Evolutionary conservation across 2,329 filamentous ascomycete species (phyloP), one percentile per base, ranked within the genome.

Genomic region (Mycocentrospora acerina): DNA sequence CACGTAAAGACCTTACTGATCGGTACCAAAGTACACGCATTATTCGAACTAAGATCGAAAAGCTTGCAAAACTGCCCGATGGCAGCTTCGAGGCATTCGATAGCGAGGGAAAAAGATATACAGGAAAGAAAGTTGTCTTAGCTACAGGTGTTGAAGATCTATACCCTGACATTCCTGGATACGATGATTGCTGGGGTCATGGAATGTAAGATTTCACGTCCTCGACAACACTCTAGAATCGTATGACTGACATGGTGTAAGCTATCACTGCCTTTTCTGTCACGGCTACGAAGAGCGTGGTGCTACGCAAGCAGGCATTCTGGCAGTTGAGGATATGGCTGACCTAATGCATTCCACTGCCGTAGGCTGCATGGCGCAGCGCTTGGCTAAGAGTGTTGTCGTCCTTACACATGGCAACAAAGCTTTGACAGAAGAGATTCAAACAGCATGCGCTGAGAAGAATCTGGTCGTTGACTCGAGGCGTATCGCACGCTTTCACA

Each of bases 131-230:
- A 42, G 39, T 83, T 1, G 70, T 78, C 1, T 55, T 83, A 2
- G 78, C 75, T 0, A 76, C 60, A 1, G 80, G 80, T 0, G 63
- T 77, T 1, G 55, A 54, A 22, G 79, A 83, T 46, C 46, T 75
- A 0, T 53, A 72, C 26, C 73, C 73, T 0, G 64, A 72, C 14
- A 73, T 80, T 30, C 19, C 36, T 2, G 79, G 80, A 0, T 82
- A 78, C 42, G 65, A 47, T 0, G 72, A 79, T 19, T 73, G 71
- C 40, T 82, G 76, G 76, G 73, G 61, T 3, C 62, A 53, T 15
- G 68, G 70, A 17, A 75, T 78, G 75, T 79, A 48, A 45, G 27
- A n/a, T 29, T 22, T 9, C 5, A 9, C 9, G 5, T 22, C 9
- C 9, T 22, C 19, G 19, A 22, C 9, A 22, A 9, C n/a, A n/a